Evolutionary conservation across 1,139 yeast genomes (phyloP), one percentile per base, ranked within the genome.

Genomic region (Cylindricascospora bacillispora): DNA sequence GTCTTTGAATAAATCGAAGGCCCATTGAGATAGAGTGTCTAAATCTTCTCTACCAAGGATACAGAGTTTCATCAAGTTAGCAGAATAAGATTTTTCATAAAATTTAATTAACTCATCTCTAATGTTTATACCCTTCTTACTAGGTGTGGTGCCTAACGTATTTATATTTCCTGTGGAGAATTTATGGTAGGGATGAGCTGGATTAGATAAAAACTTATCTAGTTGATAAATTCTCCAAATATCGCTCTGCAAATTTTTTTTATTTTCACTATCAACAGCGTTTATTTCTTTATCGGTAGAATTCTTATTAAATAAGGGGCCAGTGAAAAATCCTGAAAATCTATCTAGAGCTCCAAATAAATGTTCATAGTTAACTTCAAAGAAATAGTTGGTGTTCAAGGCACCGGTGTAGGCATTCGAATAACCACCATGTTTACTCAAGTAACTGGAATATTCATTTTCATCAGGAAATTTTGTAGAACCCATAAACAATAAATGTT

Each of bases 401-500:
- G 86, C 63, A 1, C 94, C 74, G 0, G 98, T 89, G 54, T 77
- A 89, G 1, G 98, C 98, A 48, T 82, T 82, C 14, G 73, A 67
- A 25, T 60, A 57, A 18, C 79, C 79, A 24, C 73, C 68, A 40
- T 72, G 93, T 37, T 78, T 73, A 5, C 93, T 67, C 37, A 89
- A 60, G 52, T 68, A 89, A 33, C 76, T 70, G 27, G 77, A 65
- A 54, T 89, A 89, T 44, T 83, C 97, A 53, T 83, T 85, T 54
- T 89, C 98, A 36, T 68, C 65, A 1, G 98, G 98, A 47, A 78
- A 89, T 56, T 85, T 86, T 43, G 70, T 65, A 4, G 97, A 86
- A n/a, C 98, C 98, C 95, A 89, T 83, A 54, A 89, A 89, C 37
- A 89, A 62, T 42, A 89, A 63, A 57, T 89, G 98, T 59, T 89